Percentiles rank a stretch among this genome's conserved stretches.
These are phyloP conservation scores for Papiliotrema nemorosa DNA, from an alignment of 1,284 basidiomycete genomes.

Conservation along the genomic window DNA sequence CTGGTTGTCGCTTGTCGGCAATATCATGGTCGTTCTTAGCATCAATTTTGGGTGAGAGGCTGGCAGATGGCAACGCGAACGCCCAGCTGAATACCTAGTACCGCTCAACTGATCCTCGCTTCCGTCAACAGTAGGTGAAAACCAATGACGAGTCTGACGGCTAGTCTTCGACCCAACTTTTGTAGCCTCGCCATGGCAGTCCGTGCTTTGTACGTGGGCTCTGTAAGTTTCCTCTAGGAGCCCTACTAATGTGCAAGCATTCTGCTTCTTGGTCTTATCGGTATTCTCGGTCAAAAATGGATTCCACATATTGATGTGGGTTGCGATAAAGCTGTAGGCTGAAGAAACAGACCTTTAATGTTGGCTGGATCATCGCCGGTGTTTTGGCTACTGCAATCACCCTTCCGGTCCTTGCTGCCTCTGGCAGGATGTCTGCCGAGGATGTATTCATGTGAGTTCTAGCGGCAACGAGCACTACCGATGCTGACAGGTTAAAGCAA, in stretches of 20 bases:
- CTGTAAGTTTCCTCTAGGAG: conserved; percentile 10
- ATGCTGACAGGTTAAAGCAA: conserved; percentile 15
- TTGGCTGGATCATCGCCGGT: conserved; percentile 30
- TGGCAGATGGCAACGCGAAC: too few species aligned
- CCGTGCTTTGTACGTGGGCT: conserved; percentile 45
- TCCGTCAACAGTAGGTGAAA: conserved; percentile 20
- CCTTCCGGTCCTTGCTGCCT: conserved; percentile 42
- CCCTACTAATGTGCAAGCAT: conserved; percentile 23
- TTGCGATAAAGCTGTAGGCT: neutral
- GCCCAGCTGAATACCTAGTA: too few species aligned
- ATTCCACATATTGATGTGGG: conserved; percentile 38
- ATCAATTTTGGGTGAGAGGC: conserved; percentile 51
- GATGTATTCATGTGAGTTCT: conserved; percentile 26
- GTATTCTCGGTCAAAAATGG: conserved; percentile 35
- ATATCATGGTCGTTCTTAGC: conserved; percentile 49
- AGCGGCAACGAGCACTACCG: neutral
- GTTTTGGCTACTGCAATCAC: conserved; percentile 47
- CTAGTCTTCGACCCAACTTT: conserved; percentile 28
- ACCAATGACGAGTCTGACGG: neutral
- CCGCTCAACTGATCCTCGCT: conserved; percentile 47
- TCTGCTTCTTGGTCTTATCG: conserved; percentile 40
- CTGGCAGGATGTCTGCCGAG: conserved; percentile 33
- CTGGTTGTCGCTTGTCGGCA: conserved; percentile 50
- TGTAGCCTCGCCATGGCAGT: conserved; percentile 31
- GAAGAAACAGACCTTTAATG: conserved; percentile 24